Base-by-base conservation (phyloP, 2,329 filamentous ascomycete genomes). In the Chaetomium globosum region DNA sequence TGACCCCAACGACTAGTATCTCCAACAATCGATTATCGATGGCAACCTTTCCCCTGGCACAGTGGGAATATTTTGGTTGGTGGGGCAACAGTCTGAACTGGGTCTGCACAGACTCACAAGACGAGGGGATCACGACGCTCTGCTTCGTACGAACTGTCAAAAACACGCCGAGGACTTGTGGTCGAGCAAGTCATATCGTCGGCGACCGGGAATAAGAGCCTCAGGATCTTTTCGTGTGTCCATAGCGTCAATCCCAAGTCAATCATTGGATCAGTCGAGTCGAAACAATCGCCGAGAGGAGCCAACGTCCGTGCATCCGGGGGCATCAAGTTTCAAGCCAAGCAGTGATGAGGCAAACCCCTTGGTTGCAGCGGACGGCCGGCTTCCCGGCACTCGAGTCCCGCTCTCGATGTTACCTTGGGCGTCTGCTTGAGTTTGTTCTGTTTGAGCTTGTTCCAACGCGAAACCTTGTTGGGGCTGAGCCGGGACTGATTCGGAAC, bases 291-390 rank as follows among this genome's bases (percentile, higher is more conserved):
- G 19, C 23, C 19, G 33, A 48, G 21, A n/a, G 33, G n/a, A 16
- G 9, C 46, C 28, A 48, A 23, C 26, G 39, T 49, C 59, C 52
- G 59, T 62, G 51, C 52, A 39, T 33, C 10, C 19, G 59, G 39
- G 51, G 51, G 5, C 33, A n/a, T 10, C 6, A 48, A 30, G 59
- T 62, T 62, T 62, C 59, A 62, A 26, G 13, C 39, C 59, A 49
- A 49, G 39, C 8, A 13, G n/a, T 43, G 48, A 39, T 62, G 59
- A 33, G 23, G 59, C 59, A 43, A 21, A 28, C 48, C 33, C 33
- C 23, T 43, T 48, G 48, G 30, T 52, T 49, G 28, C 43, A 59
- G 5, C 48, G 30, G n/a, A 51, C 16, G 36, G 55, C 13, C 9
- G 23, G n/a, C 9, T 30, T 53, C n/a, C 13, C 28, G 28, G 19